Percentiles rank a stretch among this genome's conserved stretches.
Conservation (phyloP, 2,329 filamentous ascomycete genomes). For the Ceratocystis colombiana region DNA sequence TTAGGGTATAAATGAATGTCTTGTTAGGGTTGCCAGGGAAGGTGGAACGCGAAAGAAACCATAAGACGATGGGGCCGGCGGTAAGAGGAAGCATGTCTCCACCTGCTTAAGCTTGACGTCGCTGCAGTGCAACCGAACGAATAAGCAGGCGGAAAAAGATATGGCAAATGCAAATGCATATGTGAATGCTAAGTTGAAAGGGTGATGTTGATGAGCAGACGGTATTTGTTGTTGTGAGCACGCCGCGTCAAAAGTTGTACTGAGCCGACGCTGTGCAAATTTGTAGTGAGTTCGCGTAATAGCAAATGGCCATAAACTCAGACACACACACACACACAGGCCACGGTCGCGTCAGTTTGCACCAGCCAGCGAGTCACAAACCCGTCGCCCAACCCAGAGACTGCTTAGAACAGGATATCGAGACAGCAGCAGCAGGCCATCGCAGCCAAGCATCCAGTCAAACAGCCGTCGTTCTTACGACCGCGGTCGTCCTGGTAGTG, state of each 20-base stretch:
- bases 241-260: too few species aligned
- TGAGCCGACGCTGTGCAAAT: too few species aligned
- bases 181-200: neutral
- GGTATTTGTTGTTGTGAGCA: too few species aligned
- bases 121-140: slow-evolving; percentile 7
- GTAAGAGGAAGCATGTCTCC: slow-evolving; percentile 9
- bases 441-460: slow-evolving; percentile 41
- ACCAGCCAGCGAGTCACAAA: neutral
- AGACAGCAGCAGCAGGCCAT: slow-evolving; percentile 51
- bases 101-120: neutral
- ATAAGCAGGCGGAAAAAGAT: neutral
- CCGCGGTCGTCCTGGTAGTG: slow-evolving; percentile 32
- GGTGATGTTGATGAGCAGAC: neutral
- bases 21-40: neutral
- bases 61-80: neutral
- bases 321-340: neutral
- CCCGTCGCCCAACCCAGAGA: neutral
- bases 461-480: slow-evolving; percentile 31
- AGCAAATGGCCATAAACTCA: too few species aligned
- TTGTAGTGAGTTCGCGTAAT: neutral
- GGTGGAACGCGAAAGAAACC: too few species aligned
- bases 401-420: slow-evolving; percentile 44
- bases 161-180: neutral
- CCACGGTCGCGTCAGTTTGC: neutral
- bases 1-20: neutral